Conservation (phyloP, 2,329 filamentous ascomycete genomes). For the Botrytis hyacinthi region DNA sequence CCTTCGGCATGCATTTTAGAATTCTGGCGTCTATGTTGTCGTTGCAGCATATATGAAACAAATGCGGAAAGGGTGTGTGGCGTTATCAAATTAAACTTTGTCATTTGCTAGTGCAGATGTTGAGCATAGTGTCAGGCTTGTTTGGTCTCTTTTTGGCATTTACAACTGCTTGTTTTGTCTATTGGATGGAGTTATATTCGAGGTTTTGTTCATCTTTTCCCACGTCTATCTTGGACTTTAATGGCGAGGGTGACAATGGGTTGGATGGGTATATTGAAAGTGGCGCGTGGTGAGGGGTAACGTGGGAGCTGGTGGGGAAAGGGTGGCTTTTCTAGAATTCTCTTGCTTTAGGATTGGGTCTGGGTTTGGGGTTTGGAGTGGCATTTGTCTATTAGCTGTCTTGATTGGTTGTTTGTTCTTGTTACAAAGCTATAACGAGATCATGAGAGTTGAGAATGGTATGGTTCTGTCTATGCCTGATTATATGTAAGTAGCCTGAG, state of each 20-base stretch:
- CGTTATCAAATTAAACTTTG: constrained; percentile 15
- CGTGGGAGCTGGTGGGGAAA: constrained; percentile 7
- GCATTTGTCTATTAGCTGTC: constrained; percentile 5
- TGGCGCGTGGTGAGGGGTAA: not conserved
- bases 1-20: constrained; percentile 24
- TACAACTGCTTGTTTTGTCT: constrained; percentile 15
- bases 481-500: not conserved
- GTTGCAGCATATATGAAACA: constrained; percentile 17
- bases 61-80: constrained; percentile 18
- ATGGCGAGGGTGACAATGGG: constrained; percentile 7
- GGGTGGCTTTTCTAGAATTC: constrained; percentile 4
- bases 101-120: constrained; percentile 22
- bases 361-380: constrained; percentile 9
- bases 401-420: constrained; percentile 6
- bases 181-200: constrained; percentile 10
- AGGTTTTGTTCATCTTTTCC: constrained; percentile 6
- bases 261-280: constrained; percentile 17
- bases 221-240: constrained; percentile 10
- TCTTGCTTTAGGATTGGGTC: not conserved
- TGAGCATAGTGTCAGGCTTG: constrained; percentile 14
- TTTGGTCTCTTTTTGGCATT: constrained; percentile 16
- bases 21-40: constrained; percentile 18
- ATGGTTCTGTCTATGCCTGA: constrained; percentile 7
- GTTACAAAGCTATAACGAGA: constrained; percentile 12
- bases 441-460: constrained; percentile 14